Percentiles rank a stretch among this genome's conserved stretches.
These are phyloP conservation scores for Arabidopsis thaliana DNA, from an alignment of 345 rosid species.

Conservation along the genomic window DNA sequence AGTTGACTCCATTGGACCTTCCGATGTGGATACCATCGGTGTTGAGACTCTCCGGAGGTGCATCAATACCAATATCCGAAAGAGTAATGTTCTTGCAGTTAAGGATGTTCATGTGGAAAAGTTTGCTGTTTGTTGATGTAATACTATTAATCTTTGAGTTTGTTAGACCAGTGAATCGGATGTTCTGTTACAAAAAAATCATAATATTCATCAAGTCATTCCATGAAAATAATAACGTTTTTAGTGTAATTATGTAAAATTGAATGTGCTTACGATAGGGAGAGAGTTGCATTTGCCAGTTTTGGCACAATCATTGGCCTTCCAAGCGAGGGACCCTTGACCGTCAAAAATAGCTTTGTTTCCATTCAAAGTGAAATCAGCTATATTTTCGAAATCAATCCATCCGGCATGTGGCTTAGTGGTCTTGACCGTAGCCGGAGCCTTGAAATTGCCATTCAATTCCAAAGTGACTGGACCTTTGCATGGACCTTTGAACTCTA, in stretches of 20 bases:
- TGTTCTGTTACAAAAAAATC: conserved; percentile 29
- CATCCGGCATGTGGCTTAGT: conserved; percentile 42
- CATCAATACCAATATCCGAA: conserved; percentile 31
- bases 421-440: conserved; percentile 28
- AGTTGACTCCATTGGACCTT: conserved; percentile 43
- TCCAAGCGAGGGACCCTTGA: conserved; percentile 52
- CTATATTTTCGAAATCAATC: conserved; percentile 42
- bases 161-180: conserved; percentile 30
- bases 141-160: conserved; percentile 39
- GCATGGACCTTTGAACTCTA: conserved; percentile 58
- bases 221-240: neutral
- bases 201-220: neutral
- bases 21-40: conserved; percentile 69
- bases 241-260: neutral
- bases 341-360: conserved; percentile 54
- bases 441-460: conserved; percentile 52
- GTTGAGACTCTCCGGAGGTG: conserved; percentile 56
- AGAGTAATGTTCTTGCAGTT: conserved; percentile 52
- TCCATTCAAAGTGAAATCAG: conserved; percentile 44
- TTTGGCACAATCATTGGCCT: conserved; percentile 40
- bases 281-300: conserved; percentile 42
- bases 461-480: conserved; percentile 44
- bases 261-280: conserved; percentile 44
- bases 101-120: conserved; percentile 52
- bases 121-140: conserved; percentile 55